phyloP scores from a whole-genome alignment of 352 stramenopile species.

The Peronospora destructor region DNA sequence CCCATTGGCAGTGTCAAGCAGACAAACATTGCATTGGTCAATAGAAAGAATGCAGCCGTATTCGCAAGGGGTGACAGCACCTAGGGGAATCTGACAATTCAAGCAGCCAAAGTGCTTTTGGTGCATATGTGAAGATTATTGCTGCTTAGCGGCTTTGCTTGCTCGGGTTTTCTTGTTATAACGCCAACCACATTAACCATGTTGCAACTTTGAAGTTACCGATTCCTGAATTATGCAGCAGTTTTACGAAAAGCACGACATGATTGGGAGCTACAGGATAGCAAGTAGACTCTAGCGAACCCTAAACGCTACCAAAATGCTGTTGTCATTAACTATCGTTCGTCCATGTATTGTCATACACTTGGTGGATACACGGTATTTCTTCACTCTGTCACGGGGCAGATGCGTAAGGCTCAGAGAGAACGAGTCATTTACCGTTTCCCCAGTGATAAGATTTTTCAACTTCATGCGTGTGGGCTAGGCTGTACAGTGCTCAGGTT shows the following conservation, averaged over 20 bases:
- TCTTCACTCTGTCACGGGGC: conserved; percentile 73
- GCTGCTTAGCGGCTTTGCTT: conserved; percentile 58
- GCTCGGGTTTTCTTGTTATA: conserved; percentile 48
- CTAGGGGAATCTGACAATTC: too few species aligned
- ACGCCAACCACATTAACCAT: too few species aligned
- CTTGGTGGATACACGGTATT: too few species aligned
- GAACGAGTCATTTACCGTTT: conserved; percentile 29
- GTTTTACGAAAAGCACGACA: too few species aligned
- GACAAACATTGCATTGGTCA: too few species aligned
- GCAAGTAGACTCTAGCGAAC: too few species aligned
- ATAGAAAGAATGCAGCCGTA: too few species aligned
- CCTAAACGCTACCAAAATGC: background rate
- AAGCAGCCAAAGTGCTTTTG: background rate
- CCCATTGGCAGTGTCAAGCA: too few species aligned
- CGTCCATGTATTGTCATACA: background rate
- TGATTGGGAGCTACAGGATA: too few species aligned
- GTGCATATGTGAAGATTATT: conserved; percentile 42
- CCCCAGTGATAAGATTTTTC: conserved; percentile 48
- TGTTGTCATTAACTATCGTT: conserved; percentile 26
- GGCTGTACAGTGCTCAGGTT: conserved; percentile 57
- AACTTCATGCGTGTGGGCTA: conserved; percentile 50
- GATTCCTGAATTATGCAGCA: conserved; percentile 2
- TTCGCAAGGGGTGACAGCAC: too few species aligned
- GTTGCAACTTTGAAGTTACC: conserved; percentile 8
- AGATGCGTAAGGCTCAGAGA: conserved; percentile 56